Percentiles rank a stretch among this genome's conserved stretches.
phyloP scores from a whole-genome alignment of 2,329 filamentous ascomycete genomes.

The Penicillium aurantiogriseum region DNA sequence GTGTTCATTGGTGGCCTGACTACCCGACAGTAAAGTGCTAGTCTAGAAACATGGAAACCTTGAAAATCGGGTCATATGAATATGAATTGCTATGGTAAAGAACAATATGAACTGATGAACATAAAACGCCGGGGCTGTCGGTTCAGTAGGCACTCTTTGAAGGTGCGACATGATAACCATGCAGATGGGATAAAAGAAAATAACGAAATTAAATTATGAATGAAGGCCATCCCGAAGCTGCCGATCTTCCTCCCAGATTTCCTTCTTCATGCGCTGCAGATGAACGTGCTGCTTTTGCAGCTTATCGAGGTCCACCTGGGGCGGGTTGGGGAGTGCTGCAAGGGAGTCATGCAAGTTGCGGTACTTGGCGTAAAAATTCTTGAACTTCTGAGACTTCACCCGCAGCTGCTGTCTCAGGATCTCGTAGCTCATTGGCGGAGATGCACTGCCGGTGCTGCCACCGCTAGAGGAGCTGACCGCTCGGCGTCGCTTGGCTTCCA shows the following conservation, averaged over 20 bases:
- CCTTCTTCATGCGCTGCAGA: slow-evolving; percentile 57
- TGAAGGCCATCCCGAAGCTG: slow-evolving; percentile 30
- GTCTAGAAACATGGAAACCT: slow-evolving; percentile 5
- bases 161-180: slow-evolving; percentile 1
- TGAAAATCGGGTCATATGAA: slow-evolving; percentile 3
- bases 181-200: slow-evolving; percentile 3
- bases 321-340: slow-evolving; percentile 40
- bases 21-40: not conserved
- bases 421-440: slow-evolving; percentile 39
- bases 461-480: slow-evolving; percentile 40
- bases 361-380: slow-evolving; percentile 59
- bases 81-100: slow-evolving; percentile 8
- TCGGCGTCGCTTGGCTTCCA: slow-evolving; percentile 44
- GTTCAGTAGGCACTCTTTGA: not conserved
- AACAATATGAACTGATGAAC: not conserved
- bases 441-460: slow-evolving; percentile 43
- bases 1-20: not conserved
- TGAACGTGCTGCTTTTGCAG: slow-evolving; percentile 55
- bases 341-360: slow-evolving; percentile 53
- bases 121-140: slow-evolving; percentile 6
- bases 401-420: slow-evolving; percentile 39
- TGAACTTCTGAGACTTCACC: slow-evolving; percentile 51
- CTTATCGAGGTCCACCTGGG: slow-evolving; percentile 52
- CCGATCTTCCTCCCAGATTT: slow-evolving; percentile 52
- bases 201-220: slow-evolving; percentile 10